phyloP scores from a whole-genome alignment of 1,284 basidiomycete genomes.

The Xerocomus subilludens region DNA sequence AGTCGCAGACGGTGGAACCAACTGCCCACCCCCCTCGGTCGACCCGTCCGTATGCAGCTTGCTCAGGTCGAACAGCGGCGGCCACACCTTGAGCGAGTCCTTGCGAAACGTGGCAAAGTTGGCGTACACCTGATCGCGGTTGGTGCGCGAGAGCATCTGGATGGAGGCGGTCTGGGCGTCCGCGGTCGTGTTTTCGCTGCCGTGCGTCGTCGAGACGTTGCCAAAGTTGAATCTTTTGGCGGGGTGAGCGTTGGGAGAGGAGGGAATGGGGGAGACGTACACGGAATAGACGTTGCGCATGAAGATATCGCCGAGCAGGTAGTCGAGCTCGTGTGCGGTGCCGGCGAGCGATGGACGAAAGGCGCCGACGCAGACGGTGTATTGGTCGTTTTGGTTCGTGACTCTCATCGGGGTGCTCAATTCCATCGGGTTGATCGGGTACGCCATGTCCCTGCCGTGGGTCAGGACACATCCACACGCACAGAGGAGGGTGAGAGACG shows the following conservation, averaged over 20 bases:
- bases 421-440: slow-evolving; percentile 63
- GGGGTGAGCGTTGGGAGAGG: background rate
- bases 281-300: slow-evolving; percentile 67
- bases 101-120: slow-evolving; percentile 48
- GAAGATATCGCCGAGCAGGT: slow-evolving; percentile 64
- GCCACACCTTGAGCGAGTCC: slow-evolving; percentile 47
- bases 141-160: slow-evolving; percentile 56
- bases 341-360: slow-evolving; percentile 49
- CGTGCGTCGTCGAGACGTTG: slow-evolving; percentile 35
- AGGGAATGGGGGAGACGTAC: slow-evolving; percentile 45
- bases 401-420: slow-evolving; percentile 52
- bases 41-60: slow-evolving; percentile 41
- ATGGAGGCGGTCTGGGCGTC: slow-evolving; percentile 52
- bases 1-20: slow-evolving; percentile 33
- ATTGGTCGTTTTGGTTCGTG: slow-evolving; percentile 48
- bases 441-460: slow-evolving; percentile 51
- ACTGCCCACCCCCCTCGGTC: slow-evolving; percentile 38
- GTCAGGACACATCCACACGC: background rate
- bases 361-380: slow-evolving; percentile 54
- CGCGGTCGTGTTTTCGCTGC: slow-evolving; percentile 21
- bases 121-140: slow-evolving; percentile 51
- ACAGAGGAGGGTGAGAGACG: slow-evolving; percentile 28
- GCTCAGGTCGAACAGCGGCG: slow-evolving; percentile 46
- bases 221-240: slow-evolving; percentile 36
- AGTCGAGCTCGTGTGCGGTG: slow-evolving; percentile 52